Conservation (phyloP, 257 asterid species). For the Perilla frutescens region DNA sequence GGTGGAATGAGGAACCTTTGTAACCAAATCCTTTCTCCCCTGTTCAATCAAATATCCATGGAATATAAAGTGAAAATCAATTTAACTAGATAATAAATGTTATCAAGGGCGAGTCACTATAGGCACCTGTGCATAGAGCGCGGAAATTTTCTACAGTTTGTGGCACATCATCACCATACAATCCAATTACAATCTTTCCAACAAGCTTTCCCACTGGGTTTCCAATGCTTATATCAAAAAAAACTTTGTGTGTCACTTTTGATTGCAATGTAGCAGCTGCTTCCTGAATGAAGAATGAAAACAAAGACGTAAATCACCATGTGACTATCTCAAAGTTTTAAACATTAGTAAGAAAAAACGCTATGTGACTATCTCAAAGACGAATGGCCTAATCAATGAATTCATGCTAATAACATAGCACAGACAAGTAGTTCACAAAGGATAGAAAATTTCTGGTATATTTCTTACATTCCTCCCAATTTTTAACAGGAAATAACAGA, state of each 20-base stretch:
- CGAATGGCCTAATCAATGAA: neutral
- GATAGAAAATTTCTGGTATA: neutral
- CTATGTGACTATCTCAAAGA: neutral
- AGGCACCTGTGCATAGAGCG: slow-evolving; percentile 86
- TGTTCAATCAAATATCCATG: slow-evolving; percentile 37
- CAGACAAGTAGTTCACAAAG: neutral
- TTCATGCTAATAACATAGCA: neutral
- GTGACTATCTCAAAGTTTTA: neutral
- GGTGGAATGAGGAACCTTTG: slow-evolving; percentile 91
- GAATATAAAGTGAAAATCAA: slow-evolving; percentile 24
- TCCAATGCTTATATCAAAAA: slow-evolving; percentile 88
- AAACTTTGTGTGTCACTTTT: slow-evolving; percentile 90
- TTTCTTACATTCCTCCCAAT: neutral
- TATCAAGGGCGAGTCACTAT: neutral
- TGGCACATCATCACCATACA: slow-evolving; percentile 95
- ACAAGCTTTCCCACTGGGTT: slow-evolving; percentile 87
- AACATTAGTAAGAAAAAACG: slow-evolving; percentile 2
- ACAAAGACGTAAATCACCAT: neutral
- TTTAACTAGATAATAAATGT: slow-evolving; percentile 10
- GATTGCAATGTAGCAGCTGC: slow-evolving; percentile 58
- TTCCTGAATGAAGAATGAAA: slow-evolving; percentile 53
- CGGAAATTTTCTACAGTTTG: slow-evolving; percentile 95
- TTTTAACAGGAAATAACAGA: neutral
- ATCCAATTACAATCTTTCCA: slow-evolving; percentile 92
- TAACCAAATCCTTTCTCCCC: slow-evolving; percentile 98